Percentiles rank a stretch among this genome's conserved stretches.
Evolutionary conservation across 352 stramenopile genomes (phyloP).

Genomic region (Globisporangium cystogenes): DNA sequence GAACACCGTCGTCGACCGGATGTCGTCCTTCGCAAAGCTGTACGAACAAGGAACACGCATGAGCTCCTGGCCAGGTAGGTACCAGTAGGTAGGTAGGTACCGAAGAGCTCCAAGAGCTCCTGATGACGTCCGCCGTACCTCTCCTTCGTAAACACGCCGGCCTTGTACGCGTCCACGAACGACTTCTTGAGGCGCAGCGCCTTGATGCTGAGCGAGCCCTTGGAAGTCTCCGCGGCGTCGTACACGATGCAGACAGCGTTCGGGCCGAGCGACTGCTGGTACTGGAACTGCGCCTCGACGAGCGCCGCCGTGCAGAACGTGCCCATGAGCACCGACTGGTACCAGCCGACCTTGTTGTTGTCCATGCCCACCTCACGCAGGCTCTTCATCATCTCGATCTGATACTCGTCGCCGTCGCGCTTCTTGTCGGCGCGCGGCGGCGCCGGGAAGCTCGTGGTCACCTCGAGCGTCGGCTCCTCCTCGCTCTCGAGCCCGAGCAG

Average conservation of each 20-base stretch:
- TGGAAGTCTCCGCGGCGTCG: constrained; percentile 94
- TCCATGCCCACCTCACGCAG: constrained; percentile 97
- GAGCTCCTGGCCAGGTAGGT: background rate
- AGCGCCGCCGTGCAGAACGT: constrained; percentile 94
- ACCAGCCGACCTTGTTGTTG: constrained; percentile 99
- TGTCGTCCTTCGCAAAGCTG: constrained; percentile 78
- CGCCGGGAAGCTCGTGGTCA: constrained; percentile 98
- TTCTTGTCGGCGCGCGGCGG: constrained; percentile 77
- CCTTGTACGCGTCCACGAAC: constrained; percentile 91
- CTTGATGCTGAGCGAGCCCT: constrained; percentile 93
- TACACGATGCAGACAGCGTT: constrained; percentile 98
- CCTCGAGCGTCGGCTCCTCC: constrained; percentile 80
- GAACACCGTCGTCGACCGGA: constrained; percentile 88
- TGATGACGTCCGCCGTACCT: too few species aligned
- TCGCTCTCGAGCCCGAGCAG: constrained; percentile 94
- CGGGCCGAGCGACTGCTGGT: constrained; percentile 95
- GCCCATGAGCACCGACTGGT: constrained; percentile 96
- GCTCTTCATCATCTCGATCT: constrained; percentile 99
- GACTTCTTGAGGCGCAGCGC: constrained; percentile 94
- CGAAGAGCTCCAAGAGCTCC: too few species aligned
- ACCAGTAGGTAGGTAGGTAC: too few species aligned
- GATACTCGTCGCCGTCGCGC: constrained; percentile 91
- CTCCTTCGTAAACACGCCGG: constrained; percentile 75
- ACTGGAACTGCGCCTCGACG: constrained; percentile 95
- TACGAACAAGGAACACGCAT: background rate